Base-by-base conservation (phyloP, 148 eudicot genomes). In the Arctostaphylos glauca region DNA sequence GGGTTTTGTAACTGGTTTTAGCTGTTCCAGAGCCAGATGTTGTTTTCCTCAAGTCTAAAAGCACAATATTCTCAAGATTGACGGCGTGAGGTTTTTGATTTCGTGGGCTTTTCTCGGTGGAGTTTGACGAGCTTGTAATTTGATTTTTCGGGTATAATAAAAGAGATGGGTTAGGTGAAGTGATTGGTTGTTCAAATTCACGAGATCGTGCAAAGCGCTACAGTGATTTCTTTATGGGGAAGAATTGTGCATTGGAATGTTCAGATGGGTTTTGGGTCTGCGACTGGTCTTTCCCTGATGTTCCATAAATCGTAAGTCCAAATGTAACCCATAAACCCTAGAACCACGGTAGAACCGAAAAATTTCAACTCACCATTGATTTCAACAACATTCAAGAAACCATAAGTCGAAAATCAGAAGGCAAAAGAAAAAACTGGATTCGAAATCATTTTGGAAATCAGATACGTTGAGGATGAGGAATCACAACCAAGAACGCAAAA, bases 251-350 rank as follows among this genome's bases (percentile, higher is more conserved):
- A 74, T 48, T 77, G 87, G 25, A 50, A 9, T 87, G 62, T 89
- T 87, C 91, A 87, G 85, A 94, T 92, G 98, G 94, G 88, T 90
- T 86, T 88, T 81, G 80, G 84, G 82, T 87, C 87, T 64, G 80
- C 80, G 53, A 50, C 81, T 83, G 83, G 78, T 71, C 78, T 86
- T 78, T 53, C 49, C 76, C 77, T 86, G 85, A 79, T 83, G n/a
- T n/a, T n/a, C n/a, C n/a, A n/a, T n/a, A n/a, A n/a, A n/a, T n/a
- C n/a, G n/a, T n/a, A n/a, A n/a, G n/a, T n/a, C n/a, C n/a, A n/a
- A n/a, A n/a, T n/a, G n/a, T n/a, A n/a, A n/a, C n/a, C n/a, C n/a
- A n/a, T n/a, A n/a, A n/a, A n/a, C n/a, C n/a, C n/a, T n/a, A n/a
- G n/a, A n/a, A n/a, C n/a, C n/a, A n/a, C n/a, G n/a, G n/a, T n/a